A percentile compares a stretch with the other conserved stretches of the same genome.
Evolutionary conservation across 83 land plant species (phyloP).

Genomic region (Isoetes engelmannii): DNA sequence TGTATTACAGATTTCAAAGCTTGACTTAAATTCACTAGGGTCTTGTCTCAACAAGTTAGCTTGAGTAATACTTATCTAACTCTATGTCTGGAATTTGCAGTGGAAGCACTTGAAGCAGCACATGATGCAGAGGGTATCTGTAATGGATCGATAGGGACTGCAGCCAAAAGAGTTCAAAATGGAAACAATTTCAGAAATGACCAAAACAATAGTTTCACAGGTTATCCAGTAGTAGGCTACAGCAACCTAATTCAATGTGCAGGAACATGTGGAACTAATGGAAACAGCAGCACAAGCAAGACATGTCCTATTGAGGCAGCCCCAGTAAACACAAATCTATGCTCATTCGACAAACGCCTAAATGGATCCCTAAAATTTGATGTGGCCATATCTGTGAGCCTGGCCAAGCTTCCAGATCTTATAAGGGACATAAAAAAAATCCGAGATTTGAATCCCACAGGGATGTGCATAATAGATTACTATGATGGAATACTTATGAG

Average conservation of each 20-base stretch:
- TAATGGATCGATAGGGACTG: no score
- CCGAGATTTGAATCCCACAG: constrained; percentile 3
- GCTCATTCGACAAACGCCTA: constrained; percentile 27
- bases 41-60: no score
- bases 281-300: no score
- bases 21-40: no score
- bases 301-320: no score
- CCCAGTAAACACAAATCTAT: background rate
- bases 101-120: no score
- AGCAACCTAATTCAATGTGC: constrained; percentile 47
- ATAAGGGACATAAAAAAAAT: constrained; percentile 25
- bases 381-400: constrained; percentile 21
- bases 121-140: no score
- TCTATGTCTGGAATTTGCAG: no score
- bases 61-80: no score
- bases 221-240: constrained; percentile 58
- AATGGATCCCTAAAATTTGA: constrained; percentile 18
- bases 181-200: no score
- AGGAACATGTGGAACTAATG: constrained; percentile 19
- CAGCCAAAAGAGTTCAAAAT: no score
- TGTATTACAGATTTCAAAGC: no score
- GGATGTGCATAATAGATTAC: constrained; percentile 22
- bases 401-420: background rate
- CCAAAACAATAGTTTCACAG: constrained; percentile 25
- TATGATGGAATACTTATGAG: constrained; percentile 24